phyloP scores from a whole-genome alignment of 2,329 filamentous ascomycete species.

The Alternaria hordeiaustralica region DNA sequence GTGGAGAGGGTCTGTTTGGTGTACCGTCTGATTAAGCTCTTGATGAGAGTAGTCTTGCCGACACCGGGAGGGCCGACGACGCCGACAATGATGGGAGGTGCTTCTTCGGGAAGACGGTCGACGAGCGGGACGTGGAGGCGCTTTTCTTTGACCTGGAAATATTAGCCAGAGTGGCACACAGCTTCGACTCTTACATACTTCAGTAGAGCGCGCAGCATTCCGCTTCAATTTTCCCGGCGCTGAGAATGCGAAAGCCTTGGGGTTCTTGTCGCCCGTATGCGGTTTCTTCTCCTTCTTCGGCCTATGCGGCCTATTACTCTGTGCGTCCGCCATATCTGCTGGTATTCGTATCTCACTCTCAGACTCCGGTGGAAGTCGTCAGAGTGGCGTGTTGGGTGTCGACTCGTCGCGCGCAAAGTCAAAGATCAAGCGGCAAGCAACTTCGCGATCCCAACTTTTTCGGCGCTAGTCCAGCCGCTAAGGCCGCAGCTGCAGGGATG shows the following conservation, averaged over 20 bases:
- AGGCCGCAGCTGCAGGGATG: slow-evolving; percentile 29
- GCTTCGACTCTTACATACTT: slow-evolving; percentile 57
- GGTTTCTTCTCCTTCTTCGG: slow-evolving; percentile 90
- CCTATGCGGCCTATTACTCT: slow-evolving; percentile 84
- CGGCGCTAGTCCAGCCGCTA: slow-evolving; percentile 40
- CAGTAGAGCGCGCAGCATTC: slow-evolving; percentile 74
- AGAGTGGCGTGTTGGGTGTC: not conserved
- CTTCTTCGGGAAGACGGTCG: slow-evolving; percentile 93
- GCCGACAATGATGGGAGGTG: slow-evolving; percentile 88
- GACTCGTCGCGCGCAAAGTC: slow-evolving; percentile 11
- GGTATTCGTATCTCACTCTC: not conserved
- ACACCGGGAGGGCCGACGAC: slow-evolving; percentile 94
- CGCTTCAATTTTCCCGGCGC: slow-evolving; percentile 81
- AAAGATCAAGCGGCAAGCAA: slow-evolving; percentile 9
- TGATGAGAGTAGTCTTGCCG: slow-evolving; percentile 94
- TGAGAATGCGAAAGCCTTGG: slow-evolving; percentile 87
- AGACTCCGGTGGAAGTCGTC: not conserved
- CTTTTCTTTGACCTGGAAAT: slow-evolving; percentile 83
- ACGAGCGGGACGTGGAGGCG: slow-evolving; percentile 94
- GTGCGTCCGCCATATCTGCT: slow-evolving; percentile 63
- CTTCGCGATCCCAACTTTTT: slow-evolving; percentile 30
- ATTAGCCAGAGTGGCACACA: slow-evolving; percentile 10
- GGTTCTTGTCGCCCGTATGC: slow-evolving; percentile 73
- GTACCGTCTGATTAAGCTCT: slow-evolving; percentile 91
- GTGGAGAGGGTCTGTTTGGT: slow-evolving; percentile 93